Evolutionary conservation across 2,329 filamentous ascomycete genomes (phyloP).

Genomic region (Hypoxylon sp.): DNA sequence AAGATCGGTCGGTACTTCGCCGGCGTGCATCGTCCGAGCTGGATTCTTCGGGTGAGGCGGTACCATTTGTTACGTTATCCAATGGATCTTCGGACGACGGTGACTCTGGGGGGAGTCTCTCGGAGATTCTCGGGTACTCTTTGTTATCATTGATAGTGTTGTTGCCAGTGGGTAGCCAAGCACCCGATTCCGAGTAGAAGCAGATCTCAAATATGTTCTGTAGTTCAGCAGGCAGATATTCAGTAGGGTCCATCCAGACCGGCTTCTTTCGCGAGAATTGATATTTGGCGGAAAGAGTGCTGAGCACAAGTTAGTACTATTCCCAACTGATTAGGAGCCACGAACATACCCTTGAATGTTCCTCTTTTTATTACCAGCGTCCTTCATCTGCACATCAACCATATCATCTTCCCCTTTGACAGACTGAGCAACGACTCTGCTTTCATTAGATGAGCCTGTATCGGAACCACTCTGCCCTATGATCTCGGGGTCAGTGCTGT

Average conservation of each 20-base stretch:
- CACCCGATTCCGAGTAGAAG: slow-evolving; percentile 69
- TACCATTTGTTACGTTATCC: slow-evolving; percentile 61
- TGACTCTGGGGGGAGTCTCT: slow-evolving; percentile 58
- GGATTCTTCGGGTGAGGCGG: slow-evolving; percentile 64
- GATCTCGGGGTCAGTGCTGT: slow-evolving; percentile 74
- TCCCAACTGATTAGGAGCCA: slow-evolving; percentile 7
- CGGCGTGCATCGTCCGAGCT: slow-evolving; percentile 62
- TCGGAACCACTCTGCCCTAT: slow-evolving; percentile 73
- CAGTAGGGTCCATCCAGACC: slow-evolving; percentile 64
- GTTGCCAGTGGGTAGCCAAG: slow-evolving; percentile 78
- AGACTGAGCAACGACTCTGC: slow-evolving; percentile 80
- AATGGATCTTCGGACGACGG: slow-evolving; percentile 60
- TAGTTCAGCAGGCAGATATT: slow-evolving; percentile 71
- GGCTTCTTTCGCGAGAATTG: slow-evolving; percentile 64
- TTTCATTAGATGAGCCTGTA: slow-evolving; percentile 73
- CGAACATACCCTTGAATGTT: slow-evolving; percentile 47
- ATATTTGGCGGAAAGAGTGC: slow-evolving; percentile 46
- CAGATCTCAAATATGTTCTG: slow-evolving; percentile 83
- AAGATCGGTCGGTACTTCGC: slow-evolving; percentile 46
- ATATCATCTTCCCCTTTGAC: slow-evolving; percentile 90
- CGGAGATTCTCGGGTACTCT: slow-evolving; percentile 64
- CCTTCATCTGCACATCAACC: slow-evolving; percentile 89
- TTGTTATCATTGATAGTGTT: slow-evolving; percentile 69
- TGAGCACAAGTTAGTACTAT: slow-evolving; percentile 45
- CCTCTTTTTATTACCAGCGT: slow-evolving; percentile 59